phyloP scores from a whole-genome alignment of 1,284 basidiomycete genomes.

The Neonothopanus nambi region DNA sequence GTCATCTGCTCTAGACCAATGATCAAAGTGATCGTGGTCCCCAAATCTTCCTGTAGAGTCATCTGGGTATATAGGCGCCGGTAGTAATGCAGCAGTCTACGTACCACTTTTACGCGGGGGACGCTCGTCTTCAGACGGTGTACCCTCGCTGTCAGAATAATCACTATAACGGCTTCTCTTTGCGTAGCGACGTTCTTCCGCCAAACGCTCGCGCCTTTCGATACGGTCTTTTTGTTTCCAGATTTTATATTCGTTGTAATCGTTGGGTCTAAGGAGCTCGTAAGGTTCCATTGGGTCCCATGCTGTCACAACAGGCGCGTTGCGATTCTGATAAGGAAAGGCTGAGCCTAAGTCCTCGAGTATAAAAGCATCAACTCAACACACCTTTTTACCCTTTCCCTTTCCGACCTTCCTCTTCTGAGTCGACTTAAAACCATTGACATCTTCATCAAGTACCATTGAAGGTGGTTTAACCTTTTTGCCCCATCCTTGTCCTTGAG shows the following conservation, averaged over 20 bases:
- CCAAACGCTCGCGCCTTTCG: conserved; percentile 63
- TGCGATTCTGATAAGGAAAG: conserved; percentile 54
- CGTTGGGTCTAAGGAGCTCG: conserved; percentile 80
- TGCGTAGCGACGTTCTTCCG: conserved; percentile 55
- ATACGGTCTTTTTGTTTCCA: conserved; percentile 76
- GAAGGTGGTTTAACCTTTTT: conserved; percentile 87
- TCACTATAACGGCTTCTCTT: conserved; percentile 62
- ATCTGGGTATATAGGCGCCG: conserved; percentile 8
- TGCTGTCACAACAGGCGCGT: conserved; percentile 45
- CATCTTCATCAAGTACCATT: conserved; percentile 83
- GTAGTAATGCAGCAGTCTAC: conserved; percentile 19
- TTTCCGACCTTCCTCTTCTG: conserved; percentile 48
- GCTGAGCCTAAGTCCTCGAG: conserved; percentile 11
- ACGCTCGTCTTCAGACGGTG: conserved; percentile 66
- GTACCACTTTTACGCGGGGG: conserved; percentile 72
- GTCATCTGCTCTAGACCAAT: conserved; percentile 54
- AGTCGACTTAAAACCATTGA: conserved; percentile 76
- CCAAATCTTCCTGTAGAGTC: conserved; percentile 53
- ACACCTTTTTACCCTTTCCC: conserved; percentile 67
- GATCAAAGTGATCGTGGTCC: conserved; percentile 44
- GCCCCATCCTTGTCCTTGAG: conserved; percentile 61
- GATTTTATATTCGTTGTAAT: conserved; percentile 82
- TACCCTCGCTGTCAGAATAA: conserved; percentile 66
- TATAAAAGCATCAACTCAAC: conserved; percentile 18
- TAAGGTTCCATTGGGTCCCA: conserved; percentile 83